phyloP scores from a whole-genome alignment of 75 land plant genomes.

The Sequoiadendron giganteum region DNA sequence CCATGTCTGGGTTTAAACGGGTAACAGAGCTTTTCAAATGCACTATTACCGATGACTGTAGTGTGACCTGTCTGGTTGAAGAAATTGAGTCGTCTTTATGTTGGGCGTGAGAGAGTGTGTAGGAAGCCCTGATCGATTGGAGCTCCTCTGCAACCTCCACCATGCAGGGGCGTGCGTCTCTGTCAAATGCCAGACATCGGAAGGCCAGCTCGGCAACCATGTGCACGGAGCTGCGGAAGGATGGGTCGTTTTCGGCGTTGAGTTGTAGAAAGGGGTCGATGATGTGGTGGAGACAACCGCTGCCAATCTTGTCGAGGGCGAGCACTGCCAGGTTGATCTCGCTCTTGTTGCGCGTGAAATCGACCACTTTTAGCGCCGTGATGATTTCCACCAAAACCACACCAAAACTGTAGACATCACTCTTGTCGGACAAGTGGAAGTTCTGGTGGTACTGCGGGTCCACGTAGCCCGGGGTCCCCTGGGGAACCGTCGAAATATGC shows the following conservation, averaged over 20 bases:
- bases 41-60: background rate
- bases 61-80: background rate
- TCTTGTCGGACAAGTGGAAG: slow-evolving; percentile 84
- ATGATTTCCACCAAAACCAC: slow-evolving; percentile 93
- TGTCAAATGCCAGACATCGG: slow-evolving; percentile 76
- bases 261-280: slow-evolving; percentile 58
- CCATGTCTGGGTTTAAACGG: background rate
- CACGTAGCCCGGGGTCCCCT: slow-evolving; percentile 88
- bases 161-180: slow-evolving; percentile 85
- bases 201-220: slow-evolving; percentile 88
- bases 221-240: slow-evolving; percentile 48
- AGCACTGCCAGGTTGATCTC: slow-evolving; percentile 77
- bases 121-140: slow-evolving; percentile 34
- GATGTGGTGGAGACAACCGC: slow-evolving; percentile 64
- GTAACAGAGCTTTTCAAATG: background rate
- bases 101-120: background rate
- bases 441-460: slow-evolving; percentile 92
- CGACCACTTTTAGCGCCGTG: slow-evolving; percentile 79
- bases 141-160: slow-evolving; percentile 75
- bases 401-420: slow-evolving; percentile 93
- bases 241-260: slow-evolving; percentile 42
- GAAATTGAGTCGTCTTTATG: background rate
- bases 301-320: slow-evolving; percentile 66
- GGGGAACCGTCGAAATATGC: slow-evolving; percentile 85
- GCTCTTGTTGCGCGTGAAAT: slow-evolving; percentile 51